Conservation (phyloP, 106 monocot species). For the Allium cepa region DNA sequence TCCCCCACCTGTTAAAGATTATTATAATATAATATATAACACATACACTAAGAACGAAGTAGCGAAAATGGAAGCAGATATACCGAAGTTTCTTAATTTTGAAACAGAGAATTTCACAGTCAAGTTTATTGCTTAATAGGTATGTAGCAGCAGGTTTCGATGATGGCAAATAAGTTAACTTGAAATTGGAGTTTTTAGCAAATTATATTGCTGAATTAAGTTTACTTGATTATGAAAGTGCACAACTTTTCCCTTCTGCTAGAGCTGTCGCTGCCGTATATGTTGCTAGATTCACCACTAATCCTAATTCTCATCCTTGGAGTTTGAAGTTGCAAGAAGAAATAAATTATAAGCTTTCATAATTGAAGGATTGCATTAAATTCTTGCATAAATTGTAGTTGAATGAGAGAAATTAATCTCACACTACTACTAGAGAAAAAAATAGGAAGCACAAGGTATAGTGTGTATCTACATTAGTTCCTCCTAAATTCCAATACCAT, state of each 20-base stretch:
- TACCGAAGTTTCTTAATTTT: constrained; percentile 52
- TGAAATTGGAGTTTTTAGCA: constrained; percentile 48
- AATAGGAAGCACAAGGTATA: constrained; percentile 25
- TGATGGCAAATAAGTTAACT: constrained; percentile 8
- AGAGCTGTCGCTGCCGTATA: constrained; percentile 76
- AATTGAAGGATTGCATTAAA: constrained; percentile 38
- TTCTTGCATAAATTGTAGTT: constrained; percentile 38
- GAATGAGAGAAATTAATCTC: constrained; percentile 12
- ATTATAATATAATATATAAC: constrained; percentile 47
- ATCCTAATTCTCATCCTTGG: constrained; percentile 74
- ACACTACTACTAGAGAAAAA: constrained; percentile 29
- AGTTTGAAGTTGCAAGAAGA: constrained; percentile 1
- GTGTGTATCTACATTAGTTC: too few relatives aligned
- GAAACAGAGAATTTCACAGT: constrained; percentile 58
- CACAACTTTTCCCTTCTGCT: constrained; percentile 69
- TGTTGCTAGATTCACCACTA: constrained; percentile 77
- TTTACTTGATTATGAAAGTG: constrained; percentile 64
- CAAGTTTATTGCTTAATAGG: constrained; percentile 64
- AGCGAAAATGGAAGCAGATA: constrained; percentile 62
- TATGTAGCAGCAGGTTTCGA: constrained; percentile 18
- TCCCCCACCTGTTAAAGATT: constrained; percentile 43
- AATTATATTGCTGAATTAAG: constrained; percentile 91
- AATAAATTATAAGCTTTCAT: constrained; percentile 33
- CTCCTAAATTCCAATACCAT: too few relatives aligned
- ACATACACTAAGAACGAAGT: constrained; percentile 56